Percentiles rank a stretch among this genome's conserved stretches.
Evolutionary conservation across 306 rosid species (phyloP).

Genomic region (Vigna reflexopilosa): DNA sequence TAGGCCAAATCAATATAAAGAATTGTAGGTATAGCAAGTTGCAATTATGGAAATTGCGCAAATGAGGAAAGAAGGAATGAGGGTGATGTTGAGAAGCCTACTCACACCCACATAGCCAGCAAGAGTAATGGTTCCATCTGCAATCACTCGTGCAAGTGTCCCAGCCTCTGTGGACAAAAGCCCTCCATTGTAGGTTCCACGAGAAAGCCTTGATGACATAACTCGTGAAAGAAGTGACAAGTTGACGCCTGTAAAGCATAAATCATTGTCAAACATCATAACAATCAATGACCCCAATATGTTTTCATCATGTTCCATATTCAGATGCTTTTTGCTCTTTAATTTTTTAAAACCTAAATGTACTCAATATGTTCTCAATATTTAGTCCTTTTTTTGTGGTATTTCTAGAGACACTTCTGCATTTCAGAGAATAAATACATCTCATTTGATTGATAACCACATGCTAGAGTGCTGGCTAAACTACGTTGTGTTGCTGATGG

Average conservation of each 20-base stretch:
- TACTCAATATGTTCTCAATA: not conserved
- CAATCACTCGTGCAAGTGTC: constrained; percentile 80
- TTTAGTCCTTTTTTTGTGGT: not conserved
- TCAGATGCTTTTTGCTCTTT: not conserved
- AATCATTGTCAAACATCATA: not conserved
- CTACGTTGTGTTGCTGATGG: not conserved
- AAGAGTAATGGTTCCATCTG: constrained; percentile 79
- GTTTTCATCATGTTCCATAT: not conserved
- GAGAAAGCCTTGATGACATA: constrained; percentile 89
- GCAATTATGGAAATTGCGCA: constrained; percentile 77
- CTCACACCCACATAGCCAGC: constrained; percentile 77
- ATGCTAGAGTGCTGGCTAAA: not conserved
- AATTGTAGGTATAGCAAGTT: constrained; percentile 81
- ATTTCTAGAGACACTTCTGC: not conserved
- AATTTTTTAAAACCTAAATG: not conserved
- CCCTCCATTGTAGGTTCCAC: constrained; percentile 88
- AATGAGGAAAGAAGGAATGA: constrained; percentile 75
- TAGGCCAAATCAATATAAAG: constrained; percentile 63
- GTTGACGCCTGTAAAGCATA: constrained; percentile 67
- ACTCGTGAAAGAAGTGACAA: constrained; percentile 88
- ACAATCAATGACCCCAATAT: not conserved
- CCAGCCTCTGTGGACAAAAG: constrained; percentile 90
- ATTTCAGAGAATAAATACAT: not conserved
- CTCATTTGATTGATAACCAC: not conserved
- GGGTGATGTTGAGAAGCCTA: constrained; percentile 75